Conservation (phyloP, 305 asterid genomes). For the Rubia balearica region DNA sequence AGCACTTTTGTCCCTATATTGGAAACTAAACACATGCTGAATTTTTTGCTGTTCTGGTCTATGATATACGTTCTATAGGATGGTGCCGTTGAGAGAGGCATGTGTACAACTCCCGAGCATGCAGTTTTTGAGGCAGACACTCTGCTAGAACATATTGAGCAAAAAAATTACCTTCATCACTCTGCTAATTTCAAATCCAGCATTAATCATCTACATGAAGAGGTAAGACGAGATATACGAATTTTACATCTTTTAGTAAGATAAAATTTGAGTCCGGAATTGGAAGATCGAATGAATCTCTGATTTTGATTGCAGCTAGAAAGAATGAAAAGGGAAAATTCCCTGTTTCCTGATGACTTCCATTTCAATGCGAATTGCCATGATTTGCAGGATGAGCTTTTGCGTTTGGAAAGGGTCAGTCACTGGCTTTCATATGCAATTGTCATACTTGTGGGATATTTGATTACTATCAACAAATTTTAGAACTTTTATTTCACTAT, state of each 20-base stretch:
- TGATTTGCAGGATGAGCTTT: constrained; percentile 46
- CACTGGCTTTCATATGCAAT: constrained; percentile 1
- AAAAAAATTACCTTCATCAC: constrained; percentile 28
- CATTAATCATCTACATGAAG: constrained; percentile 76
- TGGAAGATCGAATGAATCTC: constrained; percentile 9
- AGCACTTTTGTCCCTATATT: background rate
- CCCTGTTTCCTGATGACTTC: constrained; percentile 28
- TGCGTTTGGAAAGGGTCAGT: constrained; percentile 56
- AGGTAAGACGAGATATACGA: constrained; percentile 40
- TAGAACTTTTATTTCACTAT: background rate
- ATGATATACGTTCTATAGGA: constrained; percentile 19
- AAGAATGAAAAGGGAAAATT: constrained; percentile 86
- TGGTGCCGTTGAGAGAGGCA: constrained; percentile 28
- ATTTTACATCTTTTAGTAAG: background rate
- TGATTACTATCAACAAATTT: background rate
- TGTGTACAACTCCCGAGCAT: constrained; percentile 22
- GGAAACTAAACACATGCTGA: background rate
- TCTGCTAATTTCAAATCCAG: constrained; percentile 64
- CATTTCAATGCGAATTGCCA: constrained; percentile 35
- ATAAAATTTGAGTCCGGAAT: background rate
- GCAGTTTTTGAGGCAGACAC: constrained; percentile 22
- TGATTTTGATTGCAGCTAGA: constrained; percentile 56
- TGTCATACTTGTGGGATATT: background rate
- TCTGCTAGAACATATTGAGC: constrained; percentile 33
- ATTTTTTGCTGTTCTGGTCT: background rate